phyloP scores from a whole-genome alignment of 192 early-diverging fungal genomes.

The Pilaira anomala region DNA sequence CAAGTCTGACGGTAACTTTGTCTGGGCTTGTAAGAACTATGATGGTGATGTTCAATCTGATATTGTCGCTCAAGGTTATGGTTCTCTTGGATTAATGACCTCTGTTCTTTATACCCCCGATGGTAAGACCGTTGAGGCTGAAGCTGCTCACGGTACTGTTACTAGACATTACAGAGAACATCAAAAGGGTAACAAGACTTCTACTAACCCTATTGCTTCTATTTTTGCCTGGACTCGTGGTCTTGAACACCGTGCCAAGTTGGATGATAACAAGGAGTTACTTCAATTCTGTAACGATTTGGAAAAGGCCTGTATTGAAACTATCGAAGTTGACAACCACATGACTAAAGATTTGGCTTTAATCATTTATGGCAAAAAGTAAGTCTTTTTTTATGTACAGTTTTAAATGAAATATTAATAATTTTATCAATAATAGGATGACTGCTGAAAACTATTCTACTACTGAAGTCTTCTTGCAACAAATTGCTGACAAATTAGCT shows the following conservation, averaged over 20 bases:
- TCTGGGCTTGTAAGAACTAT: conserved; percentile 96
- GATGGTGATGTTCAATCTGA: conserved; percentile 96
- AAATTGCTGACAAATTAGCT: conserved; percentile 60
- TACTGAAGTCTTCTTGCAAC: conserved; percentile 83
- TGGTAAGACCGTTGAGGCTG: conserved; percentile 87
- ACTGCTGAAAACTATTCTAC: conserved; percentile 85
- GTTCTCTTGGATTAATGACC: conserved; percentile 93
- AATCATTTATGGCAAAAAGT: conserved; percentile 84
- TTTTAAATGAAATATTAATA: not conserved
- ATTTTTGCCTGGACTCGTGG: conserved; percentile 97
- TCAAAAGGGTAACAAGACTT: conserved; percentile 92
- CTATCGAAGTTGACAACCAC: conserved; percentile 73
- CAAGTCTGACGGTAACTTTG: conserved; percentile 91
- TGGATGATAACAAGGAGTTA: conserved; percentile 80
- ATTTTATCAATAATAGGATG: conserved; percentile 24
- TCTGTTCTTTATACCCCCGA: conserved; percentile 93
- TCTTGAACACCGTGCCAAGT: conserved; percentile 89
- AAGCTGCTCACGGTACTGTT: conserved; percentile 97
- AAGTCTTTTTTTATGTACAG: conserved; percentile 10
- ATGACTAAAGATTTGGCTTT: conserved; percentile 99
- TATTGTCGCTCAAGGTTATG: conserved; percentile 95
- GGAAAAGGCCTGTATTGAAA: conserved; percentile 85
- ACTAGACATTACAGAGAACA: conserved; percentile 94
- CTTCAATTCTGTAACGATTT: conserved; percentile 72
- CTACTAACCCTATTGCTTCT: conserved; percentile 95